Percentiles rank a stretch among this genome's conserved stretches.
These are phyloP conservation scores for Chlorella sorokiniana DNA, from an alignment of 139 green algal genomes.

Conservation along the genomic window DNA sequence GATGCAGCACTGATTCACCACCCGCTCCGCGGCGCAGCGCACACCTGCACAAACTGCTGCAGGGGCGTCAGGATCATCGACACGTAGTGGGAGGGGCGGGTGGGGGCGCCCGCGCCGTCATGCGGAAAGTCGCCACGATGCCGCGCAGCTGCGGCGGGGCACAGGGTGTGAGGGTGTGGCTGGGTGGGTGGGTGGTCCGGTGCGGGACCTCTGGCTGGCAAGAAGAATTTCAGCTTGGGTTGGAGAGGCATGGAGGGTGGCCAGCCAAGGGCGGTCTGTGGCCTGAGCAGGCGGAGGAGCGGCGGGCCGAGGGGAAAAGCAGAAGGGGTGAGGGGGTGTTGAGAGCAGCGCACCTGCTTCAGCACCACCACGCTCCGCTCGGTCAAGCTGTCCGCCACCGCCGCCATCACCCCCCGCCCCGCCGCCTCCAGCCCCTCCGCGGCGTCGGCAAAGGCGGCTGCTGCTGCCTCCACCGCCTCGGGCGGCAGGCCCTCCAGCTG, in stretches of 20 bases:
- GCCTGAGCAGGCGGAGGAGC: no score
- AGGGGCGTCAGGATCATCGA: conserved; percentile 61
- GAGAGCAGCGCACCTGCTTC: conserved; percentile 11
- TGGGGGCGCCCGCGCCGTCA: conserved; percentile 86
- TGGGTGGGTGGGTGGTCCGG: neutral
- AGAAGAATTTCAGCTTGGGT: no score
- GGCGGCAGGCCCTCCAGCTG: conserved; percentile 7
- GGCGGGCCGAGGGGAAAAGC: no score
- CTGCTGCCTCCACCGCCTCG: conserved; percentile 10
- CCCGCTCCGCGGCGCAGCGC: neutral
- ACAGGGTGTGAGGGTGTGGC: neutral
- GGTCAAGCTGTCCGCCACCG: conserved; percentile 31
- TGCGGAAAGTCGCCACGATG: conserved; percentile 93
- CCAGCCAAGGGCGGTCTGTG: no score
- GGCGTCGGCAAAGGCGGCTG: conserved; percentile 2
- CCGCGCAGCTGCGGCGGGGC: conserved; percentile 83
- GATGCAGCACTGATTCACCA: neutral
- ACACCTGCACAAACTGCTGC: conserved; percentile 29
- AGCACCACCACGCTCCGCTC: conserved; percentile 42
- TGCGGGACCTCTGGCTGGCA: no score
- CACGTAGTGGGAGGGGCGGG: conserved; percentile 84
- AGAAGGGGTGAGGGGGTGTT: neutral
- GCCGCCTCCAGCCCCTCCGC: conserved; percentile 14
- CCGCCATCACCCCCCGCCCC: conserved; percentile 19
- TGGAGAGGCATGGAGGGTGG: no score